phyloP scores from a whole-genome alignment of 2,329 filamentous ascomycete genomes.

The Claviceps monticola region DNA sequence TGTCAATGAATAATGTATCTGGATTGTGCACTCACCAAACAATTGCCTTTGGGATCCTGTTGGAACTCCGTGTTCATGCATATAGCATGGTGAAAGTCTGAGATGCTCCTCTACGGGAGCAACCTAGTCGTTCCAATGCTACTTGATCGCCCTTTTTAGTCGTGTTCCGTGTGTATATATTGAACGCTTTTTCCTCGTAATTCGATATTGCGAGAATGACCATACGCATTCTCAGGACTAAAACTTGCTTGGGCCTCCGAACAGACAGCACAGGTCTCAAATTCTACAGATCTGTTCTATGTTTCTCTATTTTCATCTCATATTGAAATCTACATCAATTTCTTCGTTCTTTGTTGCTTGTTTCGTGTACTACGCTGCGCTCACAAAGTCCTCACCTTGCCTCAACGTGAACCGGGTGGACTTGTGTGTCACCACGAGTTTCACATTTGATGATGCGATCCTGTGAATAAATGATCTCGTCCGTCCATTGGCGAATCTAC shows the following conservation, averaged over 20 bases:
- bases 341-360: neutral
- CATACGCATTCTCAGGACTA: neutral
- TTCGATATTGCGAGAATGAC: neutral
- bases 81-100: conserved; percentile 13
- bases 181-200: neutral
- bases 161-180: conserved; percentile 4
- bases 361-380: neutral
- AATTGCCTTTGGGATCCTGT: conserved; percentile 18
- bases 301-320: neutral
- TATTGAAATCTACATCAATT: neutral
- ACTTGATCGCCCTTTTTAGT: neutral
- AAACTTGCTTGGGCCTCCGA: neutral
- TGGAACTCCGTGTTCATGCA: conserved; percentile 25
- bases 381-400: neutral
- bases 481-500: neutral
- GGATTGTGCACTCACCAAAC: conserved; percentile 8
- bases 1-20: conserved; percentile 8
- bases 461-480: neutral
- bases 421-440: neutral
- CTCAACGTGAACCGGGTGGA: neutral
- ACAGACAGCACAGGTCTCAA: neutral
- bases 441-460: neutral
- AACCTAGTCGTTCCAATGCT: conserved; percentile 2
- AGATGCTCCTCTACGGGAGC: conserved; percentile 7
- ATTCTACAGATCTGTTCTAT: neutral